Percentiles rank a stretch among this genome's conserved stretches.
Evolutionary conservation across 2,329 filamentous ascomycete species (phyloP).

Genomic region (Hirsutella rhossiliensis): DNA sequence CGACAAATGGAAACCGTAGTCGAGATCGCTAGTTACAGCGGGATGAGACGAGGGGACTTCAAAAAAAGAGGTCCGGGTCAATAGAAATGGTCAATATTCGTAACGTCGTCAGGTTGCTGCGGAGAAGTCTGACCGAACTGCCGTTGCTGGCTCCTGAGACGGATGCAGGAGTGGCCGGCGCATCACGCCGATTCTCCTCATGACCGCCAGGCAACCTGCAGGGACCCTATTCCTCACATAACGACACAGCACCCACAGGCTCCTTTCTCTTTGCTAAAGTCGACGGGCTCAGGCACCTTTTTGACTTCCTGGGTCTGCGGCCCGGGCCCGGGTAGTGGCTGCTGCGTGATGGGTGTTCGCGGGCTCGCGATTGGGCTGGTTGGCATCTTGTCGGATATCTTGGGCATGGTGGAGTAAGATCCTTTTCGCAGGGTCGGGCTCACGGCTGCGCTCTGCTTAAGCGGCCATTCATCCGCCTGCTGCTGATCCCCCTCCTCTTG

Average conservation of each 20-base stretch:
- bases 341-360: conserved; percentile 29
- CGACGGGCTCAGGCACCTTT: conserved; percentile 4
- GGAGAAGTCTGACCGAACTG: neutral
- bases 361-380: conserved; percentile 29
- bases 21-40: neutral
- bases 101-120: conserved; percentile 15
- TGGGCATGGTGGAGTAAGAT: conserved; percentile 52
- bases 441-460: conserved; percentile 33
- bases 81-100: conserved; percentile 10
- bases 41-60: conserved; percentile 5
- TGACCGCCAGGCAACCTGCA: neutral
- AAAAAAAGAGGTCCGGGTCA: conserved; percentile 4
- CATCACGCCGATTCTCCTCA: neutral
- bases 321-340: conserved; percentile 11
- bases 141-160: neutral
- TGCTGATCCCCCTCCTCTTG: conserved; percentile 18
- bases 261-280: conserved; percentile 17
- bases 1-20: neutral
- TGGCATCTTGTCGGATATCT: conserved; percentile 29
- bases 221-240: conserved; percentile 27
- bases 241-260: conserved; percentile 38
- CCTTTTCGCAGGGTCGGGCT: conserved; percentile 32
- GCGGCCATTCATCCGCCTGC: conserved; percentile 43
- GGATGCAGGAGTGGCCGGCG: neutral
- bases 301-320: conserved; percentile 4